Evolutionary conservation across 352 stramenopile genomes (phyloP).

Genomic region (Phytophthora nicotianae): DNA sequence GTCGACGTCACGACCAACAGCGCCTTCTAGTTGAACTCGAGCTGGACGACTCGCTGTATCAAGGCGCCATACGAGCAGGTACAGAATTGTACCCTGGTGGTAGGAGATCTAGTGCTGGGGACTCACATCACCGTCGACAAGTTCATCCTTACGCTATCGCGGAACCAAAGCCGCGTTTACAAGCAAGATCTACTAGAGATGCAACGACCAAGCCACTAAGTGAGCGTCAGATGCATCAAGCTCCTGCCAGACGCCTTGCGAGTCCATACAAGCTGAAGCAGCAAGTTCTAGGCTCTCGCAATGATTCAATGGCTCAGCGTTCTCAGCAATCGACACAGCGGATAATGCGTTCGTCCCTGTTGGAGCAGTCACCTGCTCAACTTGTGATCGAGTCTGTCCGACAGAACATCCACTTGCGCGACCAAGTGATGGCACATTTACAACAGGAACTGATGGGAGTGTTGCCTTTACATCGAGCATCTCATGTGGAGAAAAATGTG

Average conservation of each 20-base stretch:
- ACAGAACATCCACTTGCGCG: constrained; percentile 52
- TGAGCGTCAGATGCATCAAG: constrained; percentile 23
- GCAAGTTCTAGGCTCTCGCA: constrained; percentile 52
- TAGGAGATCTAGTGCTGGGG: constrained; percentile 4
- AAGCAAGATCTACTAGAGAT: constrained; percentile 14
- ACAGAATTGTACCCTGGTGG: constrained; percentile 10
- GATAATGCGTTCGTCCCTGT: constrained; percentile 1
- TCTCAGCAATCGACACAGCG: constrained; percentile 12
- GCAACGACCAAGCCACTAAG: constrained; percentile 8
- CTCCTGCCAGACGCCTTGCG: constrained; percentile 34
- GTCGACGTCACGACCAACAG: constrained; percentile 43
- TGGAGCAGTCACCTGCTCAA: constrained; percentile 20
- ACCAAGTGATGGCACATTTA: constrained; percentile 50
- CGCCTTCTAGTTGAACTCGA: constrained; percentile 72
- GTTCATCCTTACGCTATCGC: constrained; percentile 3
- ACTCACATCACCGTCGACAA: constrained; percentile 5
- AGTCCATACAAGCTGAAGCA: constrained; percentile 76
- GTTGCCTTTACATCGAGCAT: constrained; percentile 25
- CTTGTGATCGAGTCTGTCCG: constrained; percentile 57
- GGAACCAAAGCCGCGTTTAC: constrained; percentile 13
- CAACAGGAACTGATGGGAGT: constrained; percentile 41
- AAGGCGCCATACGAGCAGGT: constrained; percentile 14
- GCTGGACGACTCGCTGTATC: constrained; percentile 55
- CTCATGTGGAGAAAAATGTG: constrained; percentile 33
- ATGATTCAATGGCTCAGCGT: constrained; percentile 6